phyloP scores from a whole-genome alignment of 129 eudicot genomes.

The Tagetes erecta region DNA sequence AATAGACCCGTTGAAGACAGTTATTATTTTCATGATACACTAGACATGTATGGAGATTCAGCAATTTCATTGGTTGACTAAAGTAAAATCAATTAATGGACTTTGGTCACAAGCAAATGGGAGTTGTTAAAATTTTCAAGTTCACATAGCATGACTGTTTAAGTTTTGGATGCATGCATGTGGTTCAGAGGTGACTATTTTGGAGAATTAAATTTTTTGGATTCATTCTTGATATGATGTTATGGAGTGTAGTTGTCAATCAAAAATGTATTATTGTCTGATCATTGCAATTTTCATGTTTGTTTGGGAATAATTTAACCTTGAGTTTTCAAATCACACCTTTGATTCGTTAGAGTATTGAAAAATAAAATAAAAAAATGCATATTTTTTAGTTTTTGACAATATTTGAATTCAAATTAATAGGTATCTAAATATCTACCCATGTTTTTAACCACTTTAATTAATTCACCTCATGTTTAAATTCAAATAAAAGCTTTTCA shows the following conservation, averaged over 20 bases:
- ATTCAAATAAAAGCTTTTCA: too few species aligned
- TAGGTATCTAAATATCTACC: background rate
- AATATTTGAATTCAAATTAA: constrained; percentile 9
- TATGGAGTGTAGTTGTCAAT: background rate
- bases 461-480: too few species aligned
- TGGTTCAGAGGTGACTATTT: background rate
- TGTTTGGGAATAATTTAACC: background rate
- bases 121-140: background rate
- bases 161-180: background rate
- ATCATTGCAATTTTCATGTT: background rate
- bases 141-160: background rate
- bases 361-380: background rate
- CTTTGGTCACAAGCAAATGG: background rate
- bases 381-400: background rate
- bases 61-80: background rate
- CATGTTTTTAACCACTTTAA: too few species aligned
- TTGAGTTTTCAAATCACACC: background rate
- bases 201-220: background rate
- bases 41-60: too few species aligned
- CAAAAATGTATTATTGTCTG: background rate
- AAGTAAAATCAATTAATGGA: background rate
- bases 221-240: background rate
- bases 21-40: too few species aligned
- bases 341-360: background rate
- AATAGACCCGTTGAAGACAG: too few species aligned